Percentiles rank a stretch among this genome's conserved stretches.
Conservation (phyloP, 2,329 filamentous ascomycete species). For the Penicillium italicum region DNA sequence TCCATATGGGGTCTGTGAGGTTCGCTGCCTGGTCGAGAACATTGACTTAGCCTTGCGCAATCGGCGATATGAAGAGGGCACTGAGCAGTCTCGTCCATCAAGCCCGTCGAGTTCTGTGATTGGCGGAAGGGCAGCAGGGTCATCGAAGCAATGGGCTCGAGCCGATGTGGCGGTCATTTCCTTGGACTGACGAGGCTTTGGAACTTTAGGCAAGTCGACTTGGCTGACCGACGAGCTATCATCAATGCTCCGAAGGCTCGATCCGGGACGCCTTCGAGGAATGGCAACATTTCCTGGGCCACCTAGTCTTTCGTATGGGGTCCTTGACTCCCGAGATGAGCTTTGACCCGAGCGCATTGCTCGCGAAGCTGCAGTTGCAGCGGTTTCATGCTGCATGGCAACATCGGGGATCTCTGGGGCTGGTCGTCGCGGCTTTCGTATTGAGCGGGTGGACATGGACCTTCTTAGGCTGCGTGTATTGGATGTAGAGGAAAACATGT, state of each 20-base stretch:
- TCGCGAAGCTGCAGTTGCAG: constrained; percentile 39
- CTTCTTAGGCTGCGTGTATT: constrained; percentile 34
- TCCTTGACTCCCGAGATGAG: constrained; percentile 25
- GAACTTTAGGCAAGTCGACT: neutral
- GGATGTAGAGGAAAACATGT: constrained; percentile 28
- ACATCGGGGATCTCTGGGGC: constrained; percentile 30
- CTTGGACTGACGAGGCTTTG: constrained; percentile 5
- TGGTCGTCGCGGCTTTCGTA: constrained; percentile 29
- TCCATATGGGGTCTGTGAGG: constrained; percentile 22
- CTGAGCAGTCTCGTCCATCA: constrained; percentile 37
- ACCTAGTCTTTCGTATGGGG: constrained; percentile 30
- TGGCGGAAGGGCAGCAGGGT: constrained; percentile 23
- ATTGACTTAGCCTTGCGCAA: constrained; percentile 49
- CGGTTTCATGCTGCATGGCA: constrained; percentile 32
- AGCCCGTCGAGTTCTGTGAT: constrained; percentile 34
- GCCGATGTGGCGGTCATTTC: neutral
- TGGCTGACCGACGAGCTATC: constrained; percentile 8
- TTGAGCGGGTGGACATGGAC: constrained; percentile 40
- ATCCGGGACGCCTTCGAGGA: constrained; percentile 23
- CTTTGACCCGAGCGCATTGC: constrained; percentile 41
- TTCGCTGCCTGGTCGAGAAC: constrained; percentile 41
- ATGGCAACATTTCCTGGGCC: constrained; percentile 27
- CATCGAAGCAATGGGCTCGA: constrained; percentile 8
- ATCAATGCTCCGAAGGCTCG: constrained; percentile 15
- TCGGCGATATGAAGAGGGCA: constrained; percentile 47